Evolutionary conservation across 192 early-diverging fungal genomes (phyloP).

Genomic region (Lobosporangium transversale): DNA sequence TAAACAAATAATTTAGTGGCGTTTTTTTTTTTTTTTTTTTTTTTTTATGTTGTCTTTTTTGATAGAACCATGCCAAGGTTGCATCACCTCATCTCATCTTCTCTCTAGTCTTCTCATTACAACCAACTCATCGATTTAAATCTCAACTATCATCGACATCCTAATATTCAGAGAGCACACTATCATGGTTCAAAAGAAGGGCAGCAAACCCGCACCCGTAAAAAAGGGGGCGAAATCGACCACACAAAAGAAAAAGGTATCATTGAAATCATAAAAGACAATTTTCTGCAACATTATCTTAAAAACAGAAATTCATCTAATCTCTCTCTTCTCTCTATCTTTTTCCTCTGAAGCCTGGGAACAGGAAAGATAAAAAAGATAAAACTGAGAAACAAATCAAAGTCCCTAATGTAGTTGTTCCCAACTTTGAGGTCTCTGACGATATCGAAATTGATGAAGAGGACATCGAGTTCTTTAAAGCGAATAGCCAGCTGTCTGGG

Average conservation of each 20-base stretch:
- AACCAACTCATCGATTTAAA: too few relatives aligned
- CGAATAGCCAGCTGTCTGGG: constrained; percentile 66
- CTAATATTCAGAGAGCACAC: background rate
- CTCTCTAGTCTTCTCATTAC: background rate
- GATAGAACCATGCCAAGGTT: too few relatives aligned
- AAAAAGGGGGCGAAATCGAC: constrained; percentile 11
- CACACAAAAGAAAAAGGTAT: constrained; percentile 36
- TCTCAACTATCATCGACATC: background rate
- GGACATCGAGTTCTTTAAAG: constrained; percentile 77
- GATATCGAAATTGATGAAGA: constrained; percentile 76
- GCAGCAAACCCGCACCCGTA: constrained; percentile 10
- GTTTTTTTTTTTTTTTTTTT: constrained; percentile 1
- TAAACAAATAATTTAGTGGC: constrained; percentile 8
- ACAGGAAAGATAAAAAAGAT: constrained; percentile 39
- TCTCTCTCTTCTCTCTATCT: too few relatives aligned
- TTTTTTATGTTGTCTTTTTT: too few relatives aligned
- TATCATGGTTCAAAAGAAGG: constrained; percentile 27
- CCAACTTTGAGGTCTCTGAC: constrained; percentile 60
- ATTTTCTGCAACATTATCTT: too few relatives aligned
- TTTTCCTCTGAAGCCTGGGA: too few relatives aligned
- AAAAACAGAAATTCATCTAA: too few relatives aligned
- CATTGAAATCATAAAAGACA: background rate
- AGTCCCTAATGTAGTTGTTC: constrained; percentile 52
- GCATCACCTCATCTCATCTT: constrained; percentile 1
- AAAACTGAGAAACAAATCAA: constrained; percentile 50